These are phyloP conservation scores for Apophysomyces elegans DNA, from an alignment of 371 early-diverging fungal genomes.

Conservation along the genomic window DNA sequence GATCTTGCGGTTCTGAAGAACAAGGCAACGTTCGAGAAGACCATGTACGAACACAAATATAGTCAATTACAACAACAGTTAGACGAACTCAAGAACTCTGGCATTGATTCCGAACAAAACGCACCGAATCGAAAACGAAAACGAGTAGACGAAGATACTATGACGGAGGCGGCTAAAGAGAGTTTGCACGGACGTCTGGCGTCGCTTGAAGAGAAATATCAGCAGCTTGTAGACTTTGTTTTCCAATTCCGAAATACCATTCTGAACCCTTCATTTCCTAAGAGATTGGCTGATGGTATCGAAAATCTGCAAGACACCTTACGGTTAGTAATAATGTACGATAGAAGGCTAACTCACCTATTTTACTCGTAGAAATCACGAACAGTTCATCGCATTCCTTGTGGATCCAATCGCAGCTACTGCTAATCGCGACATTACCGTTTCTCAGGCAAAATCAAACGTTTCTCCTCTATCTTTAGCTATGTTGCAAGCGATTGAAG, in stretches of 20 bases:
- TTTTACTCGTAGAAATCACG: slow-evolving; percentile 14
- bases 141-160: not conserved
- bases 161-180: not conserved
- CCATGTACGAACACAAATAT: slow-evolving; percentile 4
- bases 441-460: not conserved
- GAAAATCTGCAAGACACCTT: slow-evolving; percentile 6
- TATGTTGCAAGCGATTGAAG: slow-evolving; percentile 9
- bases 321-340: not conserved
- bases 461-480: not conserved
- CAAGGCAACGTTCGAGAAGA: not conserved
- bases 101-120: not conserved
- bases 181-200: not conserved
- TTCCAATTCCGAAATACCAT: slow-evolving; percentile 19
- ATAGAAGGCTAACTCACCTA: not conserved
- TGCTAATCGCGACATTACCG: not conserved
- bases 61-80: not conserved
- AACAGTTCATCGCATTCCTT: slow-evolving; percentile 16
- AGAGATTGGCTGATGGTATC: slow-evolving; percentile 10
- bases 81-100: not conserved
- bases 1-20: not conserved
- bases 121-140: slow-evolving; percentile 1
- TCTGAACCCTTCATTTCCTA: slow-evolving; percentile 18
- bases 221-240: slow-evolving; percentile 17
- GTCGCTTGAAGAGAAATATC: slow-evolving; percentile 7
- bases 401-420: slow-evolving; percentile 23